Conservation (phyloP, 1,139 yeast species). For the Pichia sp. region DNA sequence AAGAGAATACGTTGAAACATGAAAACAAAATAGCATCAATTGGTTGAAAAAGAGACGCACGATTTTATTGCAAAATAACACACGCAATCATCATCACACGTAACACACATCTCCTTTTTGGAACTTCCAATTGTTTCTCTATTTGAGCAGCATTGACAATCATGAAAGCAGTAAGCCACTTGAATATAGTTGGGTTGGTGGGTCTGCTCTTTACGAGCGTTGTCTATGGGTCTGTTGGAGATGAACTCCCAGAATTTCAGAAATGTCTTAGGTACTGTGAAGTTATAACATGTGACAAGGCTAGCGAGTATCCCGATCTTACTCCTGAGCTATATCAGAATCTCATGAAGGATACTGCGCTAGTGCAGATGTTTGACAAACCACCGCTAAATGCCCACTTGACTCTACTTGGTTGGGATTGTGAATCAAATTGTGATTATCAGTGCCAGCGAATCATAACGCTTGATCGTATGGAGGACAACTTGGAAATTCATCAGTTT, state of each 20-base stretch:
- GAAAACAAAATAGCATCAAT: too few relatives aligned
- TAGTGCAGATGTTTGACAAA: slow-evolving; percentile 30
- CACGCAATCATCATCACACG: too few relatives aligned
- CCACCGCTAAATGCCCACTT: slow-evolving; percentile 38
- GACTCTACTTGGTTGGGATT: slow-evolving; percentile 62
- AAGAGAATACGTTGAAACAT: too few relatives aligned
- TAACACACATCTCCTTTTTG: too few relatives aligned
- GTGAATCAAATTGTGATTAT: slow-evolving; percentile 82
- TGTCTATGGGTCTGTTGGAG: slow-evolving; percentile 77
- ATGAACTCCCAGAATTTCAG: slow-evolving; percentile 60
- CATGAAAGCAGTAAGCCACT: too few relatives aligned
- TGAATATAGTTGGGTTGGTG: too few relatives aligned
- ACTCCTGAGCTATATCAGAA: slow-evolving; percentile 10
- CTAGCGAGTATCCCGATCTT: slow-evolving; percentile 20
- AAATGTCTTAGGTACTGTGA: slow-evolving; percentile 62
- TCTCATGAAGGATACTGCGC: slow-evolving; percentile 18
- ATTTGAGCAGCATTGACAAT: too few relatives aligned
- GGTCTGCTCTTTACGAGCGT: too few relatives aligned
- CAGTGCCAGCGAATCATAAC: slow-evolving; percentile 80
- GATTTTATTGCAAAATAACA: too few relatives aligned
- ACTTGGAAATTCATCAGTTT: slow-evolving; percentile 63
- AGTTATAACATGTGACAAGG: slow-evolving; percentile 31
- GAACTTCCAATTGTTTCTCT: too few relatives aligned
- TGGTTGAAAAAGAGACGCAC: too few relatives aligned
- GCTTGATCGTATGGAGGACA: slow-evolving; percentile 35